Evolutionary conservation across 2,329 filamentous ascomycete species (phyloP).

Genomic region (Claviceps fusiformis): DNA sequence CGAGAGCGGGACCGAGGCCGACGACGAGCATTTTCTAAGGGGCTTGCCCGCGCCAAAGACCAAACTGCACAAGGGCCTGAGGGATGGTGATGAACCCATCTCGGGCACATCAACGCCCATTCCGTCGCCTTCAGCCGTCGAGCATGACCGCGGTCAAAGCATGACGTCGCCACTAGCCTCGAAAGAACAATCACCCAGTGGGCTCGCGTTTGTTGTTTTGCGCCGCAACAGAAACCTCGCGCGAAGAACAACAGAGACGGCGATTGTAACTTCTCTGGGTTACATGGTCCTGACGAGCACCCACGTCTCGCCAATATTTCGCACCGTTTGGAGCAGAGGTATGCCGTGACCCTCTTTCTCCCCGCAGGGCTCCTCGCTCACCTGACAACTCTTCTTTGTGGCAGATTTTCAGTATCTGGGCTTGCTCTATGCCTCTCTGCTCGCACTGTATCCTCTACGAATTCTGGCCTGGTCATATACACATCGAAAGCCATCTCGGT

Average conservation of each 20-base stretch:
- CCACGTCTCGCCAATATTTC: slow-evolving; percentile 30
- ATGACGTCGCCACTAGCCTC: slow-evolving; percentile 9
- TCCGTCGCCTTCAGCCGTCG: slow-evolving; percentile 32
- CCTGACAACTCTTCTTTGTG: not conserved
- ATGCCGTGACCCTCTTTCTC: not conserved
- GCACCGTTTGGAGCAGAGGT: slow-evolving; percentile 35
- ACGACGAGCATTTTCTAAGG: slow-evolving; percentile 82
- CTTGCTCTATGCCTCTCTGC: slow-evolving; percentile 25
- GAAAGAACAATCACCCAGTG: slow-evolving; percentile 9
- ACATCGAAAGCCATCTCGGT: slow-evolving; percentile 22
- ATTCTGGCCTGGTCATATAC: slow-evolving; percentile 36
- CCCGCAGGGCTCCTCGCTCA: not conserved
- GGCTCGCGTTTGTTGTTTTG: slow-evolving; percentile 12
- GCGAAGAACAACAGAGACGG: slow-evolving; percentile 38
- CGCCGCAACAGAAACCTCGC: slow-evolving; percentile 37
- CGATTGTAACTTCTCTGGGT: slow-evolving; percentile 36
- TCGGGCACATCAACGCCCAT: slow-evolving; percentile 44
- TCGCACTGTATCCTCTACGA: slow-evolving; percentile 45
- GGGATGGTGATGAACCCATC: slow-evolving; percentile 40
- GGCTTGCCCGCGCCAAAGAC: slow-evolving; percentile 69
- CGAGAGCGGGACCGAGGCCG: slow-evolving; percentile 88
- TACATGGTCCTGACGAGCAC: slow-evolving; percentile 33
- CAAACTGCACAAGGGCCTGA: slow-evolving; percentile 63
- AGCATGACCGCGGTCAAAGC: slow-evolving; percentile 24
- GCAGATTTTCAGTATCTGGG: slow-evolving; percentile 30